Base-by-base conservation (phyloP, 441 rosid species). In the Corymbia citriodora region DNA sequence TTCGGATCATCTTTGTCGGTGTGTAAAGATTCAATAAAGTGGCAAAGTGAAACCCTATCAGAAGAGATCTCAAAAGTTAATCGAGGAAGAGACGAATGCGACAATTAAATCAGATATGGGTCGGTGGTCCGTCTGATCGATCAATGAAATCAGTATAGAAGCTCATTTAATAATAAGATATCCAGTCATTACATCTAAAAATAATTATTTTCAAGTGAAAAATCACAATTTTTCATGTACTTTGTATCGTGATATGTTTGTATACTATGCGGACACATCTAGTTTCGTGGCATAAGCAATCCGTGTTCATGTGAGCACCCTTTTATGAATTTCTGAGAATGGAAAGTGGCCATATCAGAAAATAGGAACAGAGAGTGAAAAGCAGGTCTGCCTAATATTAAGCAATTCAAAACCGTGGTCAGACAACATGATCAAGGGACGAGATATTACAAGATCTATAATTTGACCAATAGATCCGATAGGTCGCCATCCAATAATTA, bases 401-500 rank as follows among this genome's bases (percentile, higher is more conserved):
- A 31, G 45, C 79, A 68, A 68, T 12, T 12, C 40, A 40, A 40
- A 74, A 74, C 85, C 25, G 50, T 7, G 50, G 50, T 40, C 50
- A 23, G 52, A 40, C 29, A 40, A 12, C 23, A 74, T 40, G 52
- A 40, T 74, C n/a, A 21, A 40, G 85, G 52, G 40, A 74, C 16
- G 50, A 74, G 52, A 74, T 74, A 21, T 48, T 23, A 4, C 8
- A 74, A 74, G 85, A 40, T 74, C 85, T 74, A 74, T 8, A 21
- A 40, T 45, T 45, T 74, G 85, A 40, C 52, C 50, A 12, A 74
- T 74, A 13, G 85, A 74, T 74, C 85, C 9, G 85, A 74, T 12
- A 74, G 52, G 85, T 74, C 85, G 48, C 52, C 85, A 74, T 74
- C 52, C 85, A 74, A 74, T 74, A 74, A 74, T 74, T 74, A 45